Base-by-base conservation (phyloP, 805 yeast genomes). In the Candida stauntonica region DNA sequence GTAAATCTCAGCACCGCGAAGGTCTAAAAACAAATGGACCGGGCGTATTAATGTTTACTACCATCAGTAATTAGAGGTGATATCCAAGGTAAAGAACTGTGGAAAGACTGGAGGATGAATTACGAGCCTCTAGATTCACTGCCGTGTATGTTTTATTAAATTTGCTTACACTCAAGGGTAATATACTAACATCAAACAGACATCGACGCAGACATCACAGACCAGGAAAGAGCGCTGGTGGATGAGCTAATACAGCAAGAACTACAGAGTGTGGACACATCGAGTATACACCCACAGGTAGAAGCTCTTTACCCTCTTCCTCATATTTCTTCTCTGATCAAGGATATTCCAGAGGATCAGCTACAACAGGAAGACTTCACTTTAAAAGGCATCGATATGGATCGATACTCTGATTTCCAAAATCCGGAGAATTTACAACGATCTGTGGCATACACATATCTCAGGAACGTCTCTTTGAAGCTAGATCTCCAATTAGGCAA, bases 41-140 rank as follows among this genome's bases (percentile, higher is more conserved):
- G 7, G 11, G n/a, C n/a, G n/a, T n/a, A n/a, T n/a, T n/a, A n/a
- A n/a, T n/a, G n/a, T n/a, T n/a, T n/a, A n/a, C n/a, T n/a, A n/a
- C n/a, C n/a, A n/a, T n/a, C n/a, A n/a, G n/a, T n/a, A n/a, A n/a
- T n/a, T n/a, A n/a, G n/a, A n/a, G n/a, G n/a, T n/a, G n/a, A n/a
- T n/a, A n/a, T n/a, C n/a, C n/a, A n/a, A n/a, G n/a, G n/a, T n/a
- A n/a, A n/a, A n/a, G n/a, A n/a, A n/a, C n/a, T n/a, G n/a, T n/a
- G n/a, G n/a, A n/a, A n/a, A n/a, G n/a, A n/a, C n/a, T n/a, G n/a
- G n/a, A 31, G 3, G 13, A 57, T 60, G 41, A 56, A 62, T 38
- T 55, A 57, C 46, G 66, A 62, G 27, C 58, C 60, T 2, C 40
- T 63, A 31, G 73, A 69, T 33, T 61, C 66, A 32, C 55, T 70